Evolutionary conservation across 1,284 basidiomycete genomes (phyloP).

Genomic region (Dichomitus squalens): DNA sequence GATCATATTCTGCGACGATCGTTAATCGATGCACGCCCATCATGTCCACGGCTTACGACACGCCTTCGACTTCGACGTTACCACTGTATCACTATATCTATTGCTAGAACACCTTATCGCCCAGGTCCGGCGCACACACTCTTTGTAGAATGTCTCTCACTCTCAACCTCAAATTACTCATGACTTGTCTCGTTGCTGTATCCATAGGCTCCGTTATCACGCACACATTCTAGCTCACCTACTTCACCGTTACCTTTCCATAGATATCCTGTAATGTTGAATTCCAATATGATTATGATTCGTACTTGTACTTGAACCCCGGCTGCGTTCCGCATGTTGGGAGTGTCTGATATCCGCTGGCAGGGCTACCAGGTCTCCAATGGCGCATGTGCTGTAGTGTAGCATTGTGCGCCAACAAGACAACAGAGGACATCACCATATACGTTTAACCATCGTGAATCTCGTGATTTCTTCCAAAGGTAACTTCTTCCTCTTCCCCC

Average conservation of each 20-base stretch:
- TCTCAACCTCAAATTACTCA: too few relatives aligned
- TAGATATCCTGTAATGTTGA: background rate
- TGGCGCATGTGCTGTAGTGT: too few relatives aligned
- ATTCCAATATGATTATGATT: background rate
- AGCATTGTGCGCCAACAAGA: too few relatives aligned
- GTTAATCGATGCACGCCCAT: background rate
- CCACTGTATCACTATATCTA: background rate
- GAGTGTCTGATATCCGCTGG: too few relatives aligned
- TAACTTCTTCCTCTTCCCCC: conserved; percentile 60
- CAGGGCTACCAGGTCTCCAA: too few relatives aligned
- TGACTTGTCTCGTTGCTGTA: background rate
- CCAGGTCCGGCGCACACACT: conserved; percentile 4
- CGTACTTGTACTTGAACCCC: background rate
- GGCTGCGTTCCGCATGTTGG: too few relatives aligned
- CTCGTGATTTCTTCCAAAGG: conserved; percentile 85
- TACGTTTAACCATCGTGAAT: conserved; percentile 93
- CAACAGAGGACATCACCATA: conserved; percentile 59
- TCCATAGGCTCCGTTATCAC: background rate
- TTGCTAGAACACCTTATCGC: background rate
- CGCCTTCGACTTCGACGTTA: background rate
- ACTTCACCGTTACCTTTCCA: background rate
- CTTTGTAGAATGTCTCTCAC: background rate
- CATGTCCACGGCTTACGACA: background rate
- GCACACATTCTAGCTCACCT: background rate
- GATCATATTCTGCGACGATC: background rate